Conservation (phyloP, 2,329 filamentous ascomycete species). For the Acarospora socialis region DNA sequence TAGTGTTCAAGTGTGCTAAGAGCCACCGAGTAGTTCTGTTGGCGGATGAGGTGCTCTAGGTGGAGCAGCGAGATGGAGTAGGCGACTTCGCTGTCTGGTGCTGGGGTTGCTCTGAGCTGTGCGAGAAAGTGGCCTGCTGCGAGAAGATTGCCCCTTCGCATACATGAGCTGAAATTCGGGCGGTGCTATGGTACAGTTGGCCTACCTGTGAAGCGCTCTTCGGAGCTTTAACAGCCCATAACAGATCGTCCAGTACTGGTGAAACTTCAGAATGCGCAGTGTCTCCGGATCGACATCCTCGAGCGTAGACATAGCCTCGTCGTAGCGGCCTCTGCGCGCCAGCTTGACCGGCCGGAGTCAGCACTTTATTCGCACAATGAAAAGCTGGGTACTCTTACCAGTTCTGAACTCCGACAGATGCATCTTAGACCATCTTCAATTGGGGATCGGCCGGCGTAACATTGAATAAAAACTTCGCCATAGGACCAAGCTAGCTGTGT, state of each 20-base stretch:
- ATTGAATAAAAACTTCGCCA: slow-evolving; percentile 60
- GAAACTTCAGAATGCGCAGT: slow-evolving; percentile 60
- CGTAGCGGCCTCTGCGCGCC: slow-evolving; percentile 54
- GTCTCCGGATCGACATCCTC: slow-evolving; percentile 46
- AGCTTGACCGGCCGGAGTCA: slow-evolving; percentile 25
- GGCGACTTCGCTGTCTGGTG: slow-evolving; percentile 43
- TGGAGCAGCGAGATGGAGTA: slow-evolving; percentile 45
- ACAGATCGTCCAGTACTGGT: slow-evolving; percentile 40
- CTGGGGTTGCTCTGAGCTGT: slow-evolving; percentile 39
- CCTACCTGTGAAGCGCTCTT: slow-evolving; percentile 29
- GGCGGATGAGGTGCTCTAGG: slow-evolving; percentile 44
- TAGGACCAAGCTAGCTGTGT: slow-evolving; percentile 41
- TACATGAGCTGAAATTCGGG: slow-evolving; percentile 11
- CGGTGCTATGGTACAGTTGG: slow-evolving; percentile 1
- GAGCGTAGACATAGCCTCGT: slow-evolving; percentile 48
- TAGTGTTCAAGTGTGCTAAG: slow-evolving; percentile 40
- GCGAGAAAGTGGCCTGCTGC: slow-evolving; percentile 43
- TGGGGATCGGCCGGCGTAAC: slow-evolving; percentile 48
- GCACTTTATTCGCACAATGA: slow-evolving; percentile 1
- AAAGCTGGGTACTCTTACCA: slow-evolving; percentile 25
- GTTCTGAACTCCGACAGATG: slow-evolving; percentile 54
- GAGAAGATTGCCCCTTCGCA: slow-evolving; percentile 38
- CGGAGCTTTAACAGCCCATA: slow-evolving; percentile 29
- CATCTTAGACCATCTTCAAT: slow-evolving; percentile 70
- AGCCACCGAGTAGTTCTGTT: slow-evolving; percentile 38